A percentile compares a stretch with the other conserved stretches of the same genome.
phyloP scores from a whole-genome alignment of 2,329 filamentous ascomycete species.

The Beauveria sp. region DNA sequence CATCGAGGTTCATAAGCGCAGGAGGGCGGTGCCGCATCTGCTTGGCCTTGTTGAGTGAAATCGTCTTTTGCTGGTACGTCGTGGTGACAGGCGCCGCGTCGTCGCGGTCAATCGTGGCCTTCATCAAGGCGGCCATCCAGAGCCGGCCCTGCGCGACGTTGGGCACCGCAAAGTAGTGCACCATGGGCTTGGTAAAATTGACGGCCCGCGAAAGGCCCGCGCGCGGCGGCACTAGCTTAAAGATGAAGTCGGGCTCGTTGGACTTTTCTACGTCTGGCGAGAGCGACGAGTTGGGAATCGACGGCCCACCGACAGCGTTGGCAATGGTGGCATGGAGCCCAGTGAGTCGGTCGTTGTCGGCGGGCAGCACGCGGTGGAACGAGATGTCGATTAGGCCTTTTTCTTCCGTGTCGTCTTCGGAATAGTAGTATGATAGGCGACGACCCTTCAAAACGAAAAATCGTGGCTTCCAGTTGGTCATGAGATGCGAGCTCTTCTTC shows the following conservation, averaged over 20 bases:
- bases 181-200: constrained; percentile 93
- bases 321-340: constrained; percentile 88
- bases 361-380: constrained; percentile 90
- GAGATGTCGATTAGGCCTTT: constrained; percentile 97
- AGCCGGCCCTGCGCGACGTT: constrained; percentile 79
- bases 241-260: constrained; percentile 74
- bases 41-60: constrained; percentile 80
- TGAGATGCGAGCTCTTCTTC: constrained; percentile 91
- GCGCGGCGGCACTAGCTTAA: constrained; percentile 91
- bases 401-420: constrained; percentile 84
- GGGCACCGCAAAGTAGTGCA: constrained; percentile 96
- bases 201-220: constrained; percentile 82
- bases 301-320: constrained; percentile 54
- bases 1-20: constrained; percentile 67
- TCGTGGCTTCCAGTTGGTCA: constrained; percentile 95
- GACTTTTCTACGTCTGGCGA: constrained; percentile 34
- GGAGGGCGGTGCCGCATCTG: constrained; percentile 85
- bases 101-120: constrained; percentile 95
- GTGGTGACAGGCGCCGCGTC: constrained; percentile 71
- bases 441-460: constrained; percentile 92
- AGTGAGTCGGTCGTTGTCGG: constrained; percentile 83
- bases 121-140: constrained; percentile 99
- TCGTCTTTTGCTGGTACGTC: constrained; percentile 95
- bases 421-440: constrained; percentile 91
- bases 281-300: constrained; percentile 48